Percentiles rank a stretch among this genome's conserved stretches.
These are phyloP conservation scores for Mollisia scopiformis DNA, from an alignment of 2,329 filamentous ascomycete genomes.

Conservation along the genomic window DNA sequence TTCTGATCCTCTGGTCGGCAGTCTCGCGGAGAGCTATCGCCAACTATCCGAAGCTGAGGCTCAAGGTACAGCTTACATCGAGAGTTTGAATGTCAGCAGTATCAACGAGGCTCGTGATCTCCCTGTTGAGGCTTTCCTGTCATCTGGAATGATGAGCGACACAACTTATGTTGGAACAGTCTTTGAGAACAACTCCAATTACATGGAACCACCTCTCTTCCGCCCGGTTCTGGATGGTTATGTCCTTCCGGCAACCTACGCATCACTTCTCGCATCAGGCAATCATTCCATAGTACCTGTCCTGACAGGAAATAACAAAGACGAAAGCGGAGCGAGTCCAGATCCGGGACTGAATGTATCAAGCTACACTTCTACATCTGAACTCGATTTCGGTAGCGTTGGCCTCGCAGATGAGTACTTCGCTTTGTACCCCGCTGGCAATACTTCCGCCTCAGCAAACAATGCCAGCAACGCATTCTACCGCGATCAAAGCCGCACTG, in stretches of 20 bases:
- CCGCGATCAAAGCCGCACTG: slow-evolving; percentile 31
- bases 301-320: slow-evolving; percentile 37
- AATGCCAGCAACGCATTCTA: slow-evolving; percentile 30
- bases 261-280: slow-evolving; percentile 19
- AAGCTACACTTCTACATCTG: slow-evolving; percentile 1
- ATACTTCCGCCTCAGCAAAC: slow-evolving; percentile 17
- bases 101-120: slow-evolving; percentile 28
- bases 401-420: slow-evolving; percentile 6
- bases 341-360: slow-evolving; percentile 8
- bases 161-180: slow-evolving; percentile 30
- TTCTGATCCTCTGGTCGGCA: slow-evolving; percentile 34
- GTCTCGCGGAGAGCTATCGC: slow-evolving; percentile 33
- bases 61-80: slow-evolving; percentile 23
- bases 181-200: slow-evolving; percentile 26
- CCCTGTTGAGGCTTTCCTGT: slow-evolving; percentile 20
- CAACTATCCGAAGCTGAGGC: slow-evolving; percentile 25
- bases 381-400: not conserved
- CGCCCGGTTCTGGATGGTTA: slow-evolving; percentile 37
- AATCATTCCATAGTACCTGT: slow-evolving; percentile 33
- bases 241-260: slow-evolving; percentile 32
- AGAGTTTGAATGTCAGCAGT: slow-evolving; percentile 24
- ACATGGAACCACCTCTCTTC: slow-evolving; percentile 32
- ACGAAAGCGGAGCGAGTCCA: slow-evolving; percentile 24
- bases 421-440: slow-evolving; percentile 12
- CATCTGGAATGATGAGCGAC: slow-evolving; percentile 21